A percentile compares a stretch with the other conserved stretches of the same genome.
These are phyloP conservation scores for Epicoccum sorghinum DNA, from an alignment of 2,329 filamentous ascomycete genomes.

Conservation along the genomic window DNA sequence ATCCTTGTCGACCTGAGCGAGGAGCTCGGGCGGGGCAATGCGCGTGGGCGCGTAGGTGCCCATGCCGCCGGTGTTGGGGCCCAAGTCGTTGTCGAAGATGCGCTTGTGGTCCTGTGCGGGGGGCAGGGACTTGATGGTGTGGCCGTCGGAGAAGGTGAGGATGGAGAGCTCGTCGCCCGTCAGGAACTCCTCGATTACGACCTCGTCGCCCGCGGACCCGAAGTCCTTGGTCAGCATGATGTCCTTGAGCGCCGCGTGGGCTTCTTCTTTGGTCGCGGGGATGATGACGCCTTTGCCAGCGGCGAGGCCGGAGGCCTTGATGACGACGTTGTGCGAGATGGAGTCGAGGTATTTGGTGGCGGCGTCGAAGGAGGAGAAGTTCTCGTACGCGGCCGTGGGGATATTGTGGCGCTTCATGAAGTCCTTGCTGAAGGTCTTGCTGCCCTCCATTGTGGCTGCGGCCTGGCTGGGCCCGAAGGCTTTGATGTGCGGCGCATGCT, in stretches of 20 bases:
- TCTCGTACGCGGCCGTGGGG: conserved; percentile 88
- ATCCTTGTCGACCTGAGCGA: conserved; percentile 77
- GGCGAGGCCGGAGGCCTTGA: conserved; percentile 91
- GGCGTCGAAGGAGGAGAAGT: conserved; percentile 78
- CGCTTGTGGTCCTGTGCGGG: conserved; percentile 97
- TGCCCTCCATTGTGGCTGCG: conserved; percentile 90
- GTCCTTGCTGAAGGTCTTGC: conserved; percentile 96
- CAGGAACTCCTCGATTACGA: conserved; percentile 94
- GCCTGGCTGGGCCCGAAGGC: conserved; percentile 85
- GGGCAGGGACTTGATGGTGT: conserved; percentile 80
- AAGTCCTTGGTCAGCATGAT: conserved; percentile 93
- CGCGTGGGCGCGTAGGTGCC: conserved; percentile 86
- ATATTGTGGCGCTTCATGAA: conserved; percentile 94
- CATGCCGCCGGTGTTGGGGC: conserved; percentile 97
- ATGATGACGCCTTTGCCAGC: conserved; percentile 96
- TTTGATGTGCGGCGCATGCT: conserved; percentile 63
- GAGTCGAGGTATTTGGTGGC: conserved; percentile 71
- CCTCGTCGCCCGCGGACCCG: conserved; percentile 82
- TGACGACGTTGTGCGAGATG: conserved; percentile 62
- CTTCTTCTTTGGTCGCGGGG: conserved; percentile 80
- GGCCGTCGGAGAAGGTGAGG: conserved; percentile 88
- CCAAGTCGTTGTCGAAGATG: conserved; percentile 86
- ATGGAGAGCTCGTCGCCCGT: conserved; percentile 92
- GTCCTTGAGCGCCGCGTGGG: conserved; percentile 77
- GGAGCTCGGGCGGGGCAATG: conserved; percentile 62